Base-by-base conservation (phyloP, 208 protist species). In the Entamoeba histolytica region DNA sequence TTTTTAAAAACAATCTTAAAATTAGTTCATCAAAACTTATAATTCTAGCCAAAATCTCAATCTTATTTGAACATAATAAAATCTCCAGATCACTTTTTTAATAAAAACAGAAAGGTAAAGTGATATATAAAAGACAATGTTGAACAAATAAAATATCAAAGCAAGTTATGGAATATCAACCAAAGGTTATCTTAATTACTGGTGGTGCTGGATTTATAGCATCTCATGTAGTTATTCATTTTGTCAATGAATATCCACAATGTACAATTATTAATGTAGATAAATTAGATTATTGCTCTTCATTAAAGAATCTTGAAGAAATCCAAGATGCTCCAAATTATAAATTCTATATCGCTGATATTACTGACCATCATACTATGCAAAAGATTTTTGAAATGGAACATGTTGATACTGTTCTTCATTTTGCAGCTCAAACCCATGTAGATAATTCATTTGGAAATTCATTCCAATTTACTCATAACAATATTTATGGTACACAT, bases 401-500 rank as follows among this genome's bases (percentile, higher is more conserved):
- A 91, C 14, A 96, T 35, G 96, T 98, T 91, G 97, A 98, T 95
- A 98, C 97, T n/a, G 95, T 98, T 78, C 95, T 98, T 8, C 95
- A 98, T 95, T 98, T 98, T 95, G 98, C 98, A 0, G 97, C 98
- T 12, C 96, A 98, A 94, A 97, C 96, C 1, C 97, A 98, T 96
- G 98, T 98, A 14, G 95, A 95, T 93, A 96, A 97, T 92, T 98
- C 97, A 35, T 98, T 98, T 95, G 96, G 95, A 47, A 97, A 97
- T 95, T 97, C 96, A n/a, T 93, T 98, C 47, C 92, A 94, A 7
- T 98, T 98, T 95, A 98, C 97, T 0, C 92, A 97, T 91, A 97
- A 96, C 93, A 98, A 98, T 93, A 96, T 98, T 1, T 49, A 97
- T 14, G 97, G 97, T 55, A 98, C 97, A n/a, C 97, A 98, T 95